Conservation (phyloP, 1,139 yeast genomes). For the Candida dubliniensis region DNA sequence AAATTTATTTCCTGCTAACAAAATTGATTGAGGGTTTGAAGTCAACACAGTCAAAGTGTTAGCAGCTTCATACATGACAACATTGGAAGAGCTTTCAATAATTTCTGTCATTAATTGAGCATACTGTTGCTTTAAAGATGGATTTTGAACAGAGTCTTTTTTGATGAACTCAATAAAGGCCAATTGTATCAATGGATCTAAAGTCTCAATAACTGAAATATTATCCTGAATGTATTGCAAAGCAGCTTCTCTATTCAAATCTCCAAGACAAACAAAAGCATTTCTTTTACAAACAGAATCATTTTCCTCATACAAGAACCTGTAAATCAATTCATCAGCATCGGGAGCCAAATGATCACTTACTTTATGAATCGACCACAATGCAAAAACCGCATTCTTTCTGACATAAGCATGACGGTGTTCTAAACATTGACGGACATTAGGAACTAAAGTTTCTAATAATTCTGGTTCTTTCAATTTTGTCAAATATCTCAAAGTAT, state of each 20-base stretch:
- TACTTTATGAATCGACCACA: constrained; percentile 77
- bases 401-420: constrained; percentile 98
- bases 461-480: constrained; percentile 92
- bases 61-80: constrained; percentile 92
- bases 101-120: constrained; percentile 71
- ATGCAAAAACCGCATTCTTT: constrained; percentile 93
- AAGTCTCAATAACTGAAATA: constrained; percentile 57
- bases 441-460: constrained; percentile 92
- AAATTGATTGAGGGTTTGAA: constrained; percentile 62
- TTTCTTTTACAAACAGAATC: constrained; percentile 96
- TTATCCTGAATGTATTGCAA: constrained; percentile 78
- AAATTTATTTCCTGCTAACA: constrained; percentile 78
- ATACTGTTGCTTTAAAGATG: constrained; percentile 70
- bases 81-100: constrained; percentile 68
- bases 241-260: constrained; percentile 82
- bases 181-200: constrained; percentile 84
- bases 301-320: constrained; percentile 75
- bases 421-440: constrained; percentile 85
- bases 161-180: constrained; percentile 91
- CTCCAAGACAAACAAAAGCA: constrained; percentile 87
- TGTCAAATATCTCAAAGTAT: constrained; percentile 86
- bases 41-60: constrained; percentile 77
- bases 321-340: constrained; percentile 79
- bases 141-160: constrained; percentile 66
- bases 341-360: constrained; percentile 90